Base-by-base conservation (phyloP, 192 early-diverging fungal genomes). In the Neocallimastix lanati region DNA sequence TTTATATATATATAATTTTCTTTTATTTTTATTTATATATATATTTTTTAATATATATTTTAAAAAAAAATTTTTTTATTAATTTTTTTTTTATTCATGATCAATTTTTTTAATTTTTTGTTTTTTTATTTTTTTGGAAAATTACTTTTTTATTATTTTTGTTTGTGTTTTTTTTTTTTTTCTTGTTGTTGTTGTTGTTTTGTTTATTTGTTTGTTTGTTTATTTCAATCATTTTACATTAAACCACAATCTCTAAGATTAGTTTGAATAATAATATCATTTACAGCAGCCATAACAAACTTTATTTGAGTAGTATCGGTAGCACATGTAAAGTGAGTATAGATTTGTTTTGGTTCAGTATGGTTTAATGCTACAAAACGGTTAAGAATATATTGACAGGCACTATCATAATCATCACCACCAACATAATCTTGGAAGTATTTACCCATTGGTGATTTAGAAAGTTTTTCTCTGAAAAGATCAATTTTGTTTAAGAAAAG, bases 401-500 rank as follows among this genome's bases (percentile, higher is more conserved):
- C 92, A 27, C 85, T 85, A 37, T 94, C 93, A 77, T 89, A 92
- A 84, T 94, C 87, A 79, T 88, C 84, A 67, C 91, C 92, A 77
- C 91, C 92, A 11, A 58, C 81, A 83, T 92, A 98, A 83, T 98
- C 96, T 0, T 91, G 88, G 88, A 98, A 98, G 85, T 93, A 98
- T 78, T 93, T 91, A 30, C 83, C 80, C 89, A 98, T 89, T 28
- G 96, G 94, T 25, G 91, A 93, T 38, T 86, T 84, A 33, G 90
- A 90, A 78, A 98, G 86, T 86, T 98, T 98, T 82, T 94, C 92
- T 79, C 88, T 90, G 89, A 98, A 97, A 29, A 95, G 88, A 88
- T 98, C 96, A 81, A 98, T 95, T 86, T 98, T 98, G 92, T 98
- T 98, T 78, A 98, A 87, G 91, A 98, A 98, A 76, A 98, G 87